Percentiles rank a stretch among this genome's conserved stretches.
Conservation (phyloP, 2,329 filamentous ascomycete species). For the Ceratocystis papillata region DNA sequence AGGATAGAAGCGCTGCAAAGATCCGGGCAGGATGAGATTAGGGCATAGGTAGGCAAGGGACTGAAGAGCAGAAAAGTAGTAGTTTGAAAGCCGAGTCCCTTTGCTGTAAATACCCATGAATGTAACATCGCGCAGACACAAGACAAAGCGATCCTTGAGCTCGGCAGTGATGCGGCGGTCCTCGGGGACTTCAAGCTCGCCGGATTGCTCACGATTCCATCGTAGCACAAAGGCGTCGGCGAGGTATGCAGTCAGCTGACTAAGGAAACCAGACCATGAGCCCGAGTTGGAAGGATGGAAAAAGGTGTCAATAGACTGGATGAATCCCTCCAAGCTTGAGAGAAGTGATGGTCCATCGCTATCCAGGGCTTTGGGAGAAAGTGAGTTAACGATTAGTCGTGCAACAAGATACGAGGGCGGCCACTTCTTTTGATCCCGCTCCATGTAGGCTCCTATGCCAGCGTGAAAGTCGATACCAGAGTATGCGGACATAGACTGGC, state of each 20-base stretch:
- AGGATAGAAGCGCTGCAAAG: conserved; percentile 90
- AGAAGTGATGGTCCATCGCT: conserved; percentile 69
- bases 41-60: conserved; percentile 85
- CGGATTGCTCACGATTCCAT: conserved; percentile 90
- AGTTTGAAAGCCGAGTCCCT: conserved; percentile 81
- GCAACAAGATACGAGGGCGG: conserved; percentile 86
- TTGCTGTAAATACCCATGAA: conserved; percentile 99
- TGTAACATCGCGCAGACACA: conserved; percentile 79
- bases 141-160: conserved; percentile 81
- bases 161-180: conserved; percentile 68
- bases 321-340: conserved; percentile 74
- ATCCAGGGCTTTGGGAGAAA: conserved; percentile 67
- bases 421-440: conserved; percentile 88
- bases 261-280: conserved; percentile 76
- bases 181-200: conserved; percentile 75
- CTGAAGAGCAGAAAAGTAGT: conserved; percentile 82
- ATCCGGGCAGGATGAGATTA: conserved; percentile 80
- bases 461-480: conserved; percentile 72
- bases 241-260: conserved; percentile 83
- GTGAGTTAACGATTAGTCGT: conserved; percentile 81
- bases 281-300: conserved; percentile 97
- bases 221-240: conserved; percentile 94
- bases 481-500: conserved; percentile 89
- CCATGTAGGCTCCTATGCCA: conserved; percentile 74
- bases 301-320: conserved; percentile 94